Evolutionary conservation across 1,284 basidiomycete species (phyloP).

Genomic region (Ceratorhiza oryzae-sativae): DNA sequence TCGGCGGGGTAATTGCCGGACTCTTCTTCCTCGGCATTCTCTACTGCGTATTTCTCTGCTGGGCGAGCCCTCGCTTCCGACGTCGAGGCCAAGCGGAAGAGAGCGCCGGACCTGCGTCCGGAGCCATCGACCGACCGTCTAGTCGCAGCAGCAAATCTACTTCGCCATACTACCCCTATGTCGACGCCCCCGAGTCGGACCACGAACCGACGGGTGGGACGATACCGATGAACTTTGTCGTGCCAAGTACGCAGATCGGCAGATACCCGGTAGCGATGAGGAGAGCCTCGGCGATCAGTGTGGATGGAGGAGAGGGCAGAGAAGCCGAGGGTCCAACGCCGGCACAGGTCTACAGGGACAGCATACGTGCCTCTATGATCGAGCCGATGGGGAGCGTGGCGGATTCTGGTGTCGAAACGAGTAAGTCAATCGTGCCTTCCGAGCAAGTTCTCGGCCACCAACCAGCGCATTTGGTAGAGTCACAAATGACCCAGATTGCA

Average conservation of each 20-base stretch:
- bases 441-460: too few species aligned
- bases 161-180: background rate
- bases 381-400: background rate
- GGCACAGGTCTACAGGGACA: slow-evolving; percentile 24
- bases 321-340: background rate
- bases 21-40: slow-evolving; percentile 17
- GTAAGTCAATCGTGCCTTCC: background rate
- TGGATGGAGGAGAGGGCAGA: background rate
- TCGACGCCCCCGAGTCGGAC: background rate
- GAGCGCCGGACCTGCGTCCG: background rate
- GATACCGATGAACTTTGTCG: background rate
- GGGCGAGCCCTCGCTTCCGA: background rate
- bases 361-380: background rate
- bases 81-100: background rate
- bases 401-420: slow-evolving; percentile 4
- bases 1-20: slow-evolving; percentile 6
- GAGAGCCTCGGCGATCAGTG: background rate
- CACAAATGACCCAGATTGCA: background rate
- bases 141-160: background rate
- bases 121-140: background rate
- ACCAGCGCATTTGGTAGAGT: background rate
- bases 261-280: background rate
- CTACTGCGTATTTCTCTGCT: background rate
- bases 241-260: background rate
- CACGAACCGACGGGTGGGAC: background rate